These are phyloP conservation scores for Zelopaecilomyces penicillatus DNA, from an alignment of 2,329 filamentous ascomycete genomes.

Conservation along the genomic window DNA sequence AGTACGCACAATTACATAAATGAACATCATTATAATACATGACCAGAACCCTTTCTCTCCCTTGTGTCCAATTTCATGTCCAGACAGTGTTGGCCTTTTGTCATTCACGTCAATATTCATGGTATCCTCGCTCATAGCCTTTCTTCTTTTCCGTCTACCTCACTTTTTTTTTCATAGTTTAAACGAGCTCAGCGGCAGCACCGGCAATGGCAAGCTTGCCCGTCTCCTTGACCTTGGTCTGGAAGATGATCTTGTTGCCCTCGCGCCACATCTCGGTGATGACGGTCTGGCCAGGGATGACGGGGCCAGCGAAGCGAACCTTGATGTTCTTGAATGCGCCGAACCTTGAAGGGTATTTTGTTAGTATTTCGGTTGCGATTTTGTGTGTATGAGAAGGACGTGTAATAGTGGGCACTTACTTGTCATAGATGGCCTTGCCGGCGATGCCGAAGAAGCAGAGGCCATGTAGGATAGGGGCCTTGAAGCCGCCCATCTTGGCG, in stretches of 20 bases:
- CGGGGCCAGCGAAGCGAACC: conserved; percentile 80
- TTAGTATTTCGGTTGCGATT: conserved; percentile 1
- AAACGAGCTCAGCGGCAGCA: conserved; percentile 66
- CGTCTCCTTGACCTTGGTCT: conserved; percentile 84
- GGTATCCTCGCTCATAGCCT: conserved; percentile 1
- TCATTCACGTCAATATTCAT: neutral
- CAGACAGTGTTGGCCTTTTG: too few species aligned
- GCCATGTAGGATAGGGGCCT: conserved; percentile 90
- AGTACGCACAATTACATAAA: too few species aligned
- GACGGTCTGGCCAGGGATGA: conserved; percentile 81
- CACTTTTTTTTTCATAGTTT: conserved; percentile 3
- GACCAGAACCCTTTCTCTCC: too few species aligned
- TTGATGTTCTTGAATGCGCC: conserved; percentile 86
- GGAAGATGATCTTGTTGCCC: conserved; percentile 69
- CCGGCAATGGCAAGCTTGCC: conserved; percentile 80
- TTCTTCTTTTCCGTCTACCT: conserved; percentile 16
- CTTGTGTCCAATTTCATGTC: too few species aligned
- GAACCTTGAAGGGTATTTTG: conserved; percentile 32
- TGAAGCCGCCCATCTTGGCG: conserved; percentile 91
- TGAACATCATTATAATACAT: neutral
- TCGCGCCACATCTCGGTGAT: conserved; percentile 95
- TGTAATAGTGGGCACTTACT: conserved; percentile 17
- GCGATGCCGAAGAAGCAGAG: conserved; percentile 90
- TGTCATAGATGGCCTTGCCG: conserved; percentile 81
- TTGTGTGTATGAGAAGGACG: neutral